Evolutionary conservation across 148 eudicot species (phyloP), one percentile per base, ranked within the genome.

Genomic region (Linanthus parryae): DNA sequence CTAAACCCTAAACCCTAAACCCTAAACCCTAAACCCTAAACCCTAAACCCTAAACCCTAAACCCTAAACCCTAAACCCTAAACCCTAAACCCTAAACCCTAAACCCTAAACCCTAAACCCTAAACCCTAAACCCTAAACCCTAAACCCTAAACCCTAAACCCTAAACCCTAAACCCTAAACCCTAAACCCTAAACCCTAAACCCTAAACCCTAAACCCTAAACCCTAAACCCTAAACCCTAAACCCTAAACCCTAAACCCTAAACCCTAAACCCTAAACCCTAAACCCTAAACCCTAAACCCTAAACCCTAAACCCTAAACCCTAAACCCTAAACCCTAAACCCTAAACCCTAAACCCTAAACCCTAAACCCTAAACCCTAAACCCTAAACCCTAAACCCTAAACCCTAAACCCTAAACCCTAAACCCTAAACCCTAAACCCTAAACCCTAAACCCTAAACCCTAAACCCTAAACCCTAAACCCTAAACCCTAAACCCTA

Each of bases 31-130:
- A 40, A 40, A 40, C 44, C 44, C 44, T n/a, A 40, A 40, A 40
- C 7, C 44, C 44, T n/a, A 6, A 40, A 40, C 44, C 44, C 44
- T 40, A 40, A 40, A 40, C 44, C 44, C 44, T 40, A 40, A 40
- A 40, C 44, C 44, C 44, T 40, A 40, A 40, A 40, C 44, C 44
- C 44, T 40, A 40, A 40, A 40, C 44, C 44, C 44, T 40, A 40
- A 40, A 40, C 44, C 44, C 44, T 40, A 40, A 40, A 40, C 44
- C 44, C 44, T n/a, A n/a, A 33, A 33, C 37, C 37, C 37, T 40
- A 40, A 40, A 40, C 44, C 44, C 44, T 40, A 40, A 40, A 40
- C 44, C 44, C 44, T 40, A 40, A 40, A 40, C 44, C 44, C 44
- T 40, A 40, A 40, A 40, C 44, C 44, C 44, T 40, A 40, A 40